Percentiles rank a stretch among this genome's conserved stretches.
Conservation (phyloP, 129 eudicot species). For the Solidago caesia region DNA sequence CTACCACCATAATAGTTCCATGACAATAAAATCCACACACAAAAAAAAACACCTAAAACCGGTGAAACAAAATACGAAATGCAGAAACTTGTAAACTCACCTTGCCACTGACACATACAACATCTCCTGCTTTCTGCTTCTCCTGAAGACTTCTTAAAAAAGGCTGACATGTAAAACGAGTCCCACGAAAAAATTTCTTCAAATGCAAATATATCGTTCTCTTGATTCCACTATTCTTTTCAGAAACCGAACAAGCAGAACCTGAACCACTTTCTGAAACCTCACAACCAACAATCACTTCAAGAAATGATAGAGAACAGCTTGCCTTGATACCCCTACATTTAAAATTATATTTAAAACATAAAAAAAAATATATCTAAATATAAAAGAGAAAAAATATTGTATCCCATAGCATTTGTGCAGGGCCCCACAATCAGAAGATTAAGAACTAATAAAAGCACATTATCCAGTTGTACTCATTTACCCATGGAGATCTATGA, state of each 20-base stretch:
- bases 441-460: constrained; percentile 18
- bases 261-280: constrained; percentile 48
- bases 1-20: constrained; percentile 11
- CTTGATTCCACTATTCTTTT: constrained; percentile 40
- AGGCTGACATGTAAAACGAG: constrained; percentile 66
- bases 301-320: constrained; percentile 68
- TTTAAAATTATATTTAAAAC: constrained; percentile 22
- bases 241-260: constrained; percentile 42
- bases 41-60: constrained; percentile 3
- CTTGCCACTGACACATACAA: constrained; percentile 95
- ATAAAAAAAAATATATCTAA: constrained; percentile 1
- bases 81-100: constrained; percentile 47
- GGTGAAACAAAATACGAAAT: neutral
- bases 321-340: constrained; percentile 84
- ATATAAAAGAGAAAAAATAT: neutral
- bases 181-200: constrained; percentile 85
- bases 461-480: neutral
- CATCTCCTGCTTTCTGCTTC: constrained; percentile 79
- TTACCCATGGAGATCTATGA: constrained; percentile 12
- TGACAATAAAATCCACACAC: constrained; percentile 9
- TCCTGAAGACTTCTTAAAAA: constrained; percentile 62
- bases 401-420: constrained; percentile 12
- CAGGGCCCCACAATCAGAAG: constrained; percentile 20
- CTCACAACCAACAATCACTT: constrained; percentile 83
- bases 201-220: constrained; percentile 71